Conservation (phyloP, 164 flowering plant genomes). For the Magnolia sinica region DNA sequence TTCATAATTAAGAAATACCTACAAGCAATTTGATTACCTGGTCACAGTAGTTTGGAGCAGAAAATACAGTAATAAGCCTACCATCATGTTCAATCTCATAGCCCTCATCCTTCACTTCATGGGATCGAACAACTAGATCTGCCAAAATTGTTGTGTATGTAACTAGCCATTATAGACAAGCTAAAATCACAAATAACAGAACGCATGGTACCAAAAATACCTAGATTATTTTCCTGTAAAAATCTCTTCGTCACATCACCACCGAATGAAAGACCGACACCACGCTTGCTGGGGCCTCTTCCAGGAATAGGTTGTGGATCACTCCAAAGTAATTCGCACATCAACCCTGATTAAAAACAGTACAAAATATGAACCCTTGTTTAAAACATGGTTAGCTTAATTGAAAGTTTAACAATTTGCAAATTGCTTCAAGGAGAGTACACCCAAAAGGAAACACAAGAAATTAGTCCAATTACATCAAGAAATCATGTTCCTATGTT, state of each 20-base stretch:
- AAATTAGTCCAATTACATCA: no score
- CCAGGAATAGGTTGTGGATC: conserved; percentile 95
- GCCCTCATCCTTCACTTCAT: conserved; percentile 98
- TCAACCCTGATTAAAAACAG: conserved; percentile 53
- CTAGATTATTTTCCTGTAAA: conserved; percentile 80
- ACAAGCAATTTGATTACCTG: conserved; percentile 53
- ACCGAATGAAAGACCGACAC: conserved; percentile 97
- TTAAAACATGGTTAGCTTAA: not conserved
- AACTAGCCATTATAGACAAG: conserved; percentile 1
- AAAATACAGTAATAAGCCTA: conserved; percentile 92
- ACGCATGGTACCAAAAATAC: conserved; percentile 27
- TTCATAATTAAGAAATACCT: no score
- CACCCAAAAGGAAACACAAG: not conserved
- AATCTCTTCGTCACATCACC: conserved; percentile 89
- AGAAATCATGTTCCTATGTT: no score
- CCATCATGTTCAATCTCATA: conserved; percentile 97
- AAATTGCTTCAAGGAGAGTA: not conserved
- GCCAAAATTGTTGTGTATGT: conserved; percentile 15
- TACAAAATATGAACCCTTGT: not conserved
- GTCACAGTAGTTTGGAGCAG: conserved; percentile 99
- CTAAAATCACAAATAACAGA: not conserved
- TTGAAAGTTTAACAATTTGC: not conserved
- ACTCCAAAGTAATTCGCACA: conserved; percentile 99
- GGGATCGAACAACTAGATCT: conserved; percentile 91
- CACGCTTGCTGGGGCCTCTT: conserved; percentile 97